Evolutionary conservation across 2,329 filamentous ascomycete species (phyloP).

Genomic region (Fusarium equiseti): DNA sequence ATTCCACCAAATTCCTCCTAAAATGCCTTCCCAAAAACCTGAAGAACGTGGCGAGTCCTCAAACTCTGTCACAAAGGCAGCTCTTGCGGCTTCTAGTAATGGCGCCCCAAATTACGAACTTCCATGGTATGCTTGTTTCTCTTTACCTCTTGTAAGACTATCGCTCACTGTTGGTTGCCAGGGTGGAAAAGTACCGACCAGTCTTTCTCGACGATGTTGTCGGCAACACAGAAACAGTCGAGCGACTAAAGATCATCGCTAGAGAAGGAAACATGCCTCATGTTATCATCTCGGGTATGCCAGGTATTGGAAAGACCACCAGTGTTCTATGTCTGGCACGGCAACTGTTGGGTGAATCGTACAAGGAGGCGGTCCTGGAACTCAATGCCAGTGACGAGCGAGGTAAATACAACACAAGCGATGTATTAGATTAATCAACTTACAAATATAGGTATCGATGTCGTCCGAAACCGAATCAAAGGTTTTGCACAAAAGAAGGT

Average conservation of each 20-base stretch:
- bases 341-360: constrained; percentile 89
- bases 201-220: constrained; percentile 96
- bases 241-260: constrained; percentile 96
- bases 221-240: constrained; percentile 97
- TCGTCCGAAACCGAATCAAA: constrained; percentile 97
- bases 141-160: constrained; percentile 1
- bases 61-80: constrained; percentile 68
- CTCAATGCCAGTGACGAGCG: constrained; percentile 96
- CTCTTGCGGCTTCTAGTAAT: constrained; percentile 62
- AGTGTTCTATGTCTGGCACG: constrained; percentile 93
- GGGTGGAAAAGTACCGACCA: constrained; percentile 98
- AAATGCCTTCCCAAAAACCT: constrained; percentile 63
- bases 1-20: constrained; percentile 28
- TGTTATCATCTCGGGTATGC: constrained; percentile 99
- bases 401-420: constrained; percentile 61
- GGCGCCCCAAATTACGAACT: constrained; percentile 75
- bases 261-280: constrained; percentile 99
- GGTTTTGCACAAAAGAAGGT: constrained; percentile 99
- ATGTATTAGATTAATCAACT: not conserved
- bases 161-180: constrained; percentile 55
- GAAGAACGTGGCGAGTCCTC: constrained; percentile 72
- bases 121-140: constrained; percentile 71
- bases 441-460: constrained; percentile 79
- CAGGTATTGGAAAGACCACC: constrained; percentile 98
- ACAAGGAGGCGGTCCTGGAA: constrained; percentile 97